Percentiles rank a stretch among this genome's conserved stretches.
These are phyloP conservation scores for Reutealis trisperma DNA, from an alignment of 345 rosid species.

Conservation along the genomic window DNA sequence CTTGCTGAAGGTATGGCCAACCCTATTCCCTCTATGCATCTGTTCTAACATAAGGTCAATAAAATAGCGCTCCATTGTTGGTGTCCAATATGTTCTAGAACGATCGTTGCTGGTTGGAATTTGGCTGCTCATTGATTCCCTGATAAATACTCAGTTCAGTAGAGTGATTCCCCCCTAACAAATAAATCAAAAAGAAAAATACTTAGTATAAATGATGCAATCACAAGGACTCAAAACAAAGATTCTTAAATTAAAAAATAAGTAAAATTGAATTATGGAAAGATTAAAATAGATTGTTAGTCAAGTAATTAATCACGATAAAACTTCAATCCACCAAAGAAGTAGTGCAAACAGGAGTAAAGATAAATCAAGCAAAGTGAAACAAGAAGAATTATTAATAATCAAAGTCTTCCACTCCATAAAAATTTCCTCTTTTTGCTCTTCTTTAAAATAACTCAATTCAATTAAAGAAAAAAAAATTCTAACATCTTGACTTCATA, in stretches of 20 bases:
- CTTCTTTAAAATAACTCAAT: no score
- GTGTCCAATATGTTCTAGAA: slow-evolving; percentile 82
- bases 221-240: background rate
- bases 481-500: background rate
- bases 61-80: slow-evolving; percentile 81
- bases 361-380: background rate
- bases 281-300: background rate
- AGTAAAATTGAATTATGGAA: background rate
- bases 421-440: background rate
- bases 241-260: background rate
- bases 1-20: slow-evolving; percentile 80
- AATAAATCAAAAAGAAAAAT: background rate
- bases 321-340: background rate
- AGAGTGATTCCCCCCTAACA: background rate
- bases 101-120: slow-evolving; percentile 51
- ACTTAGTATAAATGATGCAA: background rate
- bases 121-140: slow-evolving; percentile 44
- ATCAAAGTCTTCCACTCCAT: slow-evolving; percentile 1
- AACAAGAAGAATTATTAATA: background rate
- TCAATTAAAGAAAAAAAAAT: background rate
- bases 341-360: background rate
- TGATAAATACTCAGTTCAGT: background rate
- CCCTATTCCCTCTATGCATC: slow-evolving; percentile 67
- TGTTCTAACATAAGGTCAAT: slow-evolving; percentile 89
- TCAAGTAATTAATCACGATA: background rate